phyloP scores from a whole-genome alignment of 805 yeast genomes.

The Candida cerambycidarum region DNA sequence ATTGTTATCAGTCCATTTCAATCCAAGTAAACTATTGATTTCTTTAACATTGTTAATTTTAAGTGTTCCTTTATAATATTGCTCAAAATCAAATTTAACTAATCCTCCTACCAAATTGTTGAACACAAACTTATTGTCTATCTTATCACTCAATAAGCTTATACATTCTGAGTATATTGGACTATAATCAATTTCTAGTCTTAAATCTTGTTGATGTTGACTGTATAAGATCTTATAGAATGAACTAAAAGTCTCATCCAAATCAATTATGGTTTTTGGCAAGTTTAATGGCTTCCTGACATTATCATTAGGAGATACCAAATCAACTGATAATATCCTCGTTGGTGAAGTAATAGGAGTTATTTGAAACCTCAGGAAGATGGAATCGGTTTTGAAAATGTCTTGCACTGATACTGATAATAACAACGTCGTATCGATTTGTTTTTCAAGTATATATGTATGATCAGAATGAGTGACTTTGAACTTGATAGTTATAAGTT shows the following conservation, averaged over 20 bases:
- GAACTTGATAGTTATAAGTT: constrained; percentile 16
- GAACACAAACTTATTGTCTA: constrained; percentile 7
- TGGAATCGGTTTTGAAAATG: constrained; percentile 54
- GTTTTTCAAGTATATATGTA: constrained; percentile 11
- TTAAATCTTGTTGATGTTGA: constrained; percentile 33
- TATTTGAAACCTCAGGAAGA: constrained; percentile 68
- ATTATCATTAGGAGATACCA: constrained; percentile 27
- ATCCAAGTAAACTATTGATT: no score
- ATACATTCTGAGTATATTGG: constrained; percentile 48
- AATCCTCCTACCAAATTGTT: constrained; percentile 2
- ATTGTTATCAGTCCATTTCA: constrained; percentile 6
- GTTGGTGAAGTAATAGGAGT: constrained; percentile 63
- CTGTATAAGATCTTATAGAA: constrained; percentile 50
- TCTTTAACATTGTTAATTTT: constrained; percentile 10
- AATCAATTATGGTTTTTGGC: constrained; percentile 49
- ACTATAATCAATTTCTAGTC: constrained; percentile 45
- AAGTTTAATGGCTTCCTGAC: constrained; percentile 20
- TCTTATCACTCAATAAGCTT: not conserved
- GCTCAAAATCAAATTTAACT: constrained; percentile 11
- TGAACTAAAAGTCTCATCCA: constrained; percentile 68
- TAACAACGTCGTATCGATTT: constrained; percentile 53
- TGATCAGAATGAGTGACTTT: constrained; percentile 21
- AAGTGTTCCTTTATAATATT: constrained; percentile 2
- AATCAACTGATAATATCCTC: constrained; percentile 45
- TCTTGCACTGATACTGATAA: constrained; percentile 82